phyloP scores from a whole-genome alignment of 1,139 yeast species.

The Candida gigantensis region DNA sequence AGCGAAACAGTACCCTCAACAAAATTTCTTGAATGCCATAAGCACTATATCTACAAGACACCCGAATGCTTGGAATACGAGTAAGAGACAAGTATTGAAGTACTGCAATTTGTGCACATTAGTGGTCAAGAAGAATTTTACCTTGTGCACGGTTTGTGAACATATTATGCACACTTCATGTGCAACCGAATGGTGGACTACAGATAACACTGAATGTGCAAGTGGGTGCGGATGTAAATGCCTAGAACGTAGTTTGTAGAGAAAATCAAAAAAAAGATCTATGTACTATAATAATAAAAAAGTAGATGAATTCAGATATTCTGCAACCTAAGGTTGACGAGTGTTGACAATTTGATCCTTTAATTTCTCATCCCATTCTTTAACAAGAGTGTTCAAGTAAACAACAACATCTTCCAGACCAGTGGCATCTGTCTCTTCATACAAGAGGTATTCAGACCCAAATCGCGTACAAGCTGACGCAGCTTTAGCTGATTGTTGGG shows the following conservation, averaged over 20 bases:
- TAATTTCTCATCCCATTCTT: conserved; percentile 62
- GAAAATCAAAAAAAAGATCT: conserved; percentile 2
- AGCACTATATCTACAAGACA: conserved; percentile 25
- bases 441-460: conserved; percentile 65
- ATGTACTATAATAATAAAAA: conserved; percentile 5
- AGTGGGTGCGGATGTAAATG: conserved; percentile 91
- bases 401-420: conserved; percentile 65
- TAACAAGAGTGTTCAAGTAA: conserved; percentile 56
- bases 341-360: conserved; percentile 71
- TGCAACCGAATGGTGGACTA: conserved; percentile 78
- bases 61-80: conserved; percentile 36
- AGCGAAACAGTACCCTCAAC: conserved; percentile 19
- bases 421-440: conserved; percentile 56
- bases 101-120: conserved; percentile 68
- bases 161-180: conserved; percentile 80
- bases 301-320: background rate
- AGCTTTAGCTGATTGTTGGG: conserved; percentile 56
- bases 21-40: conserved; percentile 25
- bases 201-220: conserved; percentile 58
- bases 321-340: conserved; percentile 25
- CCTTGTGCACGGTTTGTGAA: conserved; percentile 72
- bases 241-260: conserved; percentile 27
- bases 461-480: conserved; percentile 69
- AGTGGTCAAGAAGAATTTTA: conserved; percentile 59
- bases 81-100: conserved; percentile 28